Conservation (phyloP, 352 stramenopile species). For the Hyphochytrium catenoides region DNA sequence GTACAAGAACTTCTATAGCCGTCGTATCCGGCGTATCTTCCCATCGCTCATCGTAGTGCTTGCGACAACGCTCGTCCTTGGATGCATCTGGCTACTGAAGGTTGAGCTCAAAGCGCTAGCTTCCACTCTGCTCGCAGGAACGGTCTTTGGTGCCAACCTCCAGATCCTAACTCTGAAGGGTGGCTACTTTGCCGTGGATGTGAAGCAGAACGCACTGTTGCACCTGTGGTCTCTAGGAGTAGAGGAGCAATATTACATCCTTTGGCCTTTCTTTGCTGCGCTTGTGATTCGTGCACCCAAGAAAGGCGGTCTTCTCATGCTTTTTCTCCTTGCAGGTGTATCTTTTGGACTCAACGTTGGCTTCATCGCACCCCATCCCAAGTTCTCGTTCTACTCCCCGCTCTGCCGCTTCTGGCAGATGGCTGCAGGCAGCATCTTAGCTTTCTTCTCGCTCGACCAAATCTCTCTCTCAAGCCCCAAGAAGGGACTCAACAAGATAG, state of each 20-base stretch:
- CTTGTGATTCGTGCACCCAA: background rate
- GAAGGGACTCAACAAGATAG: too few species aligned
- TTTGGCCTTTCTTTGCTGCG: conserved; percentile 6
- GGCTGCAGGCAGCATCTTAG: conserved; percentile 1
- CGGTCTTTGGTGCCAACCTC: conserved; percentile 6
- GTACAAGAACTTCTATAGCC: conserved; percentile 5
- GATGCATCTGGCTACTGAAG: conserved; percentile 3
- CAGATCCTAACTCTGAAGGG: conserved; percentile 4
- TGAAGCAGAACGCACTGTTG: conserved; percentile 5
- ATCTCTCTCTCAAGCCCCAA: background rate
- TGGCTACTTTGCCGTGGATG: conserved; percentile 6
- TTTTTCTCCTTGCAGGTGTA: background rate
- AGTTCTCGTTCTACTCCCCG: conserved; percentile 7
- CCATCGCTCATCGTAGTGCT: conserved; percentile 3
- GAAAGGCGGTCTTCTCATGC: background rate
- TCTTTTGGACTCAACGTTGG: conserved; percentile 4
- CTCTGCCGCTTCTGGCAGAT: conserved; percentile 6
- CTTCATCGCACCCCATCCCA: conserved; percentile 1
- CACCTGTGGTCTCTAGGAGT: conserved; percentile 8
- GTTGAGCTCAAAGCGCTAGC: conserved; percentile 4
- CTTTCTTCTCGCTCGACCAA: conserved; percentile 1
- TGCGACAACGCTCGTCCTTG: conserved; percentile 1
- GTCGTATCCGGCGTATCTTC: conserved; percentile 7
- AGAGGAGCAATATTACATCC: conserved; percentile 9
- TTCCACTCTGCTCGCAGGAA: conserved; percentile 5